Base-by-base conservation (phyloP, 495 filamentous ascomycete genomes). In the Podospora comata region DNA sequence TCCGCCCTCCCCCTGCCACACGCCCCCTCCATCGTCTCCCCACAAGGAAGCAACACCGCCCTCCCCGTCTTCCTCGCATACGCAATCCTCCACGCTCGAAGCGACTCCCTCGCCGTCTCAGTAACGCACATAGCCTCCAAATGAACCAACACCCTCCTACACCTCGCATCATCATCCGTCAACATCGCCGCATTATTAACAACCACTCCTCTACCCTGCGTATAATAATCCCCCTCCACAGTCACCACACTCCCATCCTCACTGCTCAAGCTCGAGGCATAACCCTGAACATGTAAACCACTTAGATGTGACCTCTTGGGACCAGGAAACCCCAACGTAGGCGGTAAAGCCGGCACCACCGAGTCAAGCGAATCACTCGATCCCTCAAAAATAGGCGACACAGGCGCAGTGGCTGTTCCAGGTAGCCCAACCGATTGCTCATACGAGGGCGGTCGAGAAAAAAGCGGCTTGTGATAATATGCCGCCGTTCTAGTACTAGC, bases 51-150 rank as follows among this genome's bases (percentile, higher is more conserved):
- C 5, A 80, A 62, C 0, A 26, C 30, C 28, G 67, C 57, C 26
- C 72, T 68, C 1, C 72, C 60, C 48, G 71, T 71, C 7, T 60
- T 60, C 11, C 76, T 73, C 39, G 83, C 80, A 73, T 83, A 87
- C 15, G 30, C 64, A 19, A 80, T 72, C 66, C 82, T 83, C 75
- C 81, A 88, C 11, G 64, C 66, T 26, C 73, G 75, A 39, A 89
- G 70, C 54, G 85, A 87, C 2, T 59, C 58, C 23, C 76, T 80
- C 19, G 87, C 85, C 54, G 83, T 82, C 4, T 77, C 74, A 0
- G 84, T 88, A 39, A 66, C 64, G 72, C 86, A 90, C 0, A 81
- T 63, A 0, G 74, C 71, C 18, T 84, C 77, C 1, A 90, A 74
- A 32, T 82, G 75, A 28, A 72, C 62, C 69, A 88, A 85, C 5